These are phyloP conservation scores for Penicillium desertorum DNA, from an alignment of 495 filamentous ascomycete species.

Conservation along the genomic window DNA sequence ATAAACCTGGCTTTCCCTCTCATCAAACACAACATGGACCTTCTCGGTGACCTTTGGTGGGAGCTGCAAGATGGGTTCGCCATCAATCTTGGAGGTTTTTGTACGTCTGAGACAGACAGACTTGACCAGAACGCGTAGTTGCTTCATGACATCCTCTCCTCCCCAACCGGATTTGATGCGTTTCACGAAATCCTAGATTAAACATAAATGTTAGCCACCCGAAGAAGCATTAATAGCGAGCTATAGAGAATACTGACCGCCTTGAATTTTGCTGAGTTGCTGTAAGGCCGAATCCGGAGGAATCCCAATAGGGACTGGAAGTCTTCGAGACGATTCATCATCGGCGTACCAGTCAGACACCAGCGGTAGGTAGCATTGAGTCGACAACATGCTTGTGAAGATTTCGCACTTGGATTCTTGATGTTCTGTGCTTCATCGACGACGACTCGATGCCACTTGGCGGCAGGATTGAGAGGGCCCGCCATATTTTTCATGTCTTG, in stretches of 20 bases:
- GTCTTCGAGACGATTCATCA: conserved; percentile 87
- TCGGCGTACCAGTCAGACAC: conserved; percentile 90
- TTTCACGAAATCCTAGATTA: conserved; percentile 44
- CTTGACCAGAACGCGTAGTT: conserved; percentile 78
- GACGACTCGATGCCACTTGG: conserved; percentile 80
- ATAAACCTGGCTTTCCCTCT: conserved; percentile 74
- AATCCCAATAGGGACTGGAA: conserved; percentile 82
- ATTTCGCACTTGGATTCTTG: conserved; percentile 77
- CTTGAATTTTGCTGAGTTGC: conserved; percentile 61
- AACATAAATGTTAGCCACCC: conserved; percentile 17
- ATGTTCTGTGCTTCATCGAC: conserved; percentile 94
- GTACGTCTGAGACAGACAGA: conserved; percentile 83
- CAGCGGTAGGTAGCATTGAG: conserved; percentile 68
- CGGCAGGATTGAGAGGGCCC: conserved; percentile 62
- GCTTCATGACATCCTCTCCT: conserved; percentile 57
- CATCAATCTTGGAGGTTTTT: conserved; percentile 81
- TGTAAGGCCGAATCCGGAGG: conserved; percentile 79
- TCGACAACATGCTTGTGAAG: conserved; percentile 58
- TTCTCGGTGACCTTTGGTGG: conserved; percentile 67
- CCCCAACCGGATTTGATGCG: conserved; percentile 49
- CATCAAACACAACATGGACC: conserved; percentile 67
- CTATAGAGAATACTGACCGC: conserved; percentile 37
- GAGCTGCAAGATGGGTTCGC: conserved; percentile 75
- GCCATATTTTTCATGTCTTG: conserved; percentile 36
- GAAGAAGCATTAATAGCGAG: conserved; percentile 1